Evolutionary conservation across 352 stramenopile species (phyloP).

Genomic region (Pythium apleroticum): DNA sequence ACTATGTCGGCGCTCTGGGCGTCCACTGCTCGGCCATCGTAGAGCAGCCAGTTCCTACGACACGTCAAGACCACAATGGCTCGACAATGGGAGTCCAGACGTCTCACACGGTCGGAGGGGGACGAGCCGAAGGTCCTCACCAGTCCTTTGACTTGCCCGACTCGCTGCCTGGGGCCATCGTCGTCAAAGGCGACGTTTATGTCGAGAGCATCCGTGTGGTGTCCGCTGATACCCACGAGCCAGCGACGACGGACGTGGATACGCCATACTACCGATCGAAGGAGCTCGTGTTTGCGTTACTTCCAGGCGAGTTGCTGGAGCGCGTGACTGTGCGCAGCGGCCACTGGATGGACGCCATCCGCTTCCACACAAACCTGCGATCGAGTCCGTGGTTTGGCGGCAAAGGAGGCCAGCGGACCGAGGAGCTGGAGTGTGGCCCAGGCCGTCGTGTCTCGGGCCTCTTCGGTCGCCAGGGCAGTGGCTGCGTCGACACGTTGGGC

Average conservation of each 20-base stretch:
- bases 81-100: neutral
- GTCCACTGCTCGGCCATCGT: slow-evolving; percentile 32
- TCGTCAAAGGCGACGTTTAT: slow-evolving; percentile 39
- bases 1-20: slow-evolving; percentile 50
- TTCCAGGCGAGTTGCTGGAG: slow-evolving; percentile 36
- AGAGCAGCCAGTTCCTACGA: neutral
- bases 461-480: slow-evolving; percentile 35
- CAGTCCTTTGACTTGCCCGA: slow-evolving; percentile 10
- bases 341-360: slow-evolving; percentile 54
- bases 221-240: slow-evolving; percentile 26
- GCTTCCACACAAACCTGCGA: slow-evolving; percentile 45
- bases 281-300: slow-evolving; percentile 53
- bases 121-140: slow-evolving; percentile 25
- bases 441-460: slow-evolving; percentile 39
- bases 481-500: slow-evolving; percentile 41
- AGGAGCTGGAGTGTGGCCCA: slow-evolving; percentile 31
- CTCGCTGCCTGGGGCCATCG: slow-evolving; percentile 27
- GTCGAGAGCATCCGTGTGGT: slow-evolving; percentile 38
- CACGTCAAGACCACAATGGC: neutral
- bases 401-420: slow-evolving; percentile 26
- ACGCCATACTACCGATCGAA: slow-evolving; percentile 24
- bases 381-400: slow-evolving; percentile 52
- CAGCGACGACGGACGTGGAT: slow-evolving; percentile 18
- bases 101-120: slow-evolving; percentile 15
- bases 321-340: slow-evolving; percentile 46